Percentiles rank a stretch among this genome's conserved stretches.
phyloP scores from a whole-genome alignment of 225 moss, liverwort and hornwort species.

The Ulota crispa region DNA sequence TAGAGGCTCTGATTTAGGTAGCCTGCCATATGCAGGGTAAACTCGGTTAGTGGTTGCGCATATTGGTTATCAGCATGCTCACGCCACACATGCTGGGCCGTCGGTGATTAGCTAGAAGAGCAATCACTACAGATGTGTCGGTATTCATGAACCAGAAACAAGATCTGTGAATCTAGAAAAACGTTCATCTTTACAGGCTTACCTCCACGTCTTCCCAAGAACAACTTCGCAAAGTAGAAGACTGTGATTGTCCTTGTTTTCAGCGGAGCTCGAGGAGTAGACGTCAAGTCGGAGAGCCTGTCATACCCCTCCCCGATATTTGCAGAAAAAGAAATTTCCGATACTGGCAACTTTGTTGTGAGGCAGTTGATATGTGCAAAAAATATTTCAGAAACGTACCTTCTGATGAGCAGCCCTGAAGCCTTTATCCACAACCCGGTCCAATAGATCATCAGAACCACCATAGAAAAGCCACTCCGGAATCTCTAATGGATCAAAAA shows the following conservation, averaged over 20 bases:
- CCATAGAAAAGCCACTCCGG: conserved; percentile 49
- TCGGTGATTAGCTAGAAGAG: neutral
- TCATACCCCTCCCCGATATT: neutral
- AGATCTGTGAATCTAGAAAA: neutral
- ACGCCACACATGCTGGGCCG: neutral
- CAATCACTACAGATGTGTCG: neutral
- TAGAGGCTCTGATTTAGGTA: neutral
- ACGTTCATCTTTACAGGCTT: neutral
- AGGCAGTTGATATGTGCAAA: neutral
- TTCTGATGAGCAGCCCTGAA: conserved; percentile 8
- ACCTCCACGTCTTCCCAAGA: conserved; percentile 49
- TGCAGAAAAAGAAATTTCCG: neutral
- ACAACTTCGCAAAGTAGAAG: conserved; percentile 48
- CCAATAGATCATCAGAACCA: conserved; percentile 20
- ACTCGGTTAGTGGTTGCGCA: neutral
- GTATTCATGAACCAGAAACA: neutral
- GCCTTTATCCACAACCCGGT: conserved; percentile 24
- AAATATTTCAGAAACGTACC: neutral
- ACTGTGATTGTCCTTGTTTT: neutral
- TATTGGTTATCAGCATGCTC: neutral
- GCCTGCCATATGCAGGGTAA: conserved; percentile 26
- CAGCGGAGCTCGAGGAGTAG: conserved; percentile 28
- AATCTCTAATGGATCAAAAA: conserved; percentile 28
- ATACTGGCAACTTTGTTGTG: neutral
- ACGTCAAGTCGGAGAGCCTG: conserved; percentile 38